Conservation (phyloP, 768 basidiomycete species). For the Xerocomellus chrysenteron region DNA sequence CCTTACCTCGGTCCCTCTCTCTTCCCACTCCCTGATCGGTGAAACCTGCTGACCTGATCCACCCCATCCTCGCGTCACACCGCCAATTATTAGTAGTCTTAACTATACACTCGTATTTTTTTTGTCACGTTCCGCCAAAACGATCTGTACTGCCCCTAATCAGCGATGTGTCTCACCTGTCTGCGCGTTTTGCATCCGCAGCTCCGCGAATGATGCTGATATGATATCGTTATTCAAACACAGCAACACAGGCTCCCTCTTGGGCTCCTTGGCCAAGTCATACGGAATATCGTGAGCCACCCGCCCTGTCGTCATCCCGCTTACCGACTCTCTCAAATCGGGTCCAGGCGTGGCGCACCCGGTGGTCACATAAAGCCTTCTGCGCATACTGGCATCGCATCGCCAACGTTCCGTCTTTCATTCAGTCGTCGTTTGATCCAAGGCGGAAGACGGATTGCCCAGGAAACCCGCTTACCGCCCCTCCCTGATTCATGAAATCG, state of each 20-base stretch:
- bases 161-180: background rate
- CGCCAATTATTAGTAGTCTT: background rate
- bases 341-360: background rate
- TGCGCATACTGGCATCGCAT: background rate
- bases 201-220: no score
- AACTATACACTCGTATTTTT: background rate
- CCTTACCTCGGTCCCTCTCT: background rate
- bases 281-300: no score
- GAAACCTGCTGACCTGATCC: background rate
- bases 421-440: background rate
- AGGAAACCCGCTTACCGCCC: conserved; percentile 1
- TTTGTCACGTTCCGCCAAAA: background rate
- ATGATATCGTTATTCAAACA: no score
- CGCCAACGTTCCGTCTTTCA: background rate
- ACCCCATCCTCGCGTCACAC: background rate
- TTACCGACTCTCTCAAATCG: background rate
- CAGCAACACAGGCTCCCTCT: no score
- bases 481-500: conserved; percentile 6
- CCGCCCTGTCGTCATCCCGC: no score
- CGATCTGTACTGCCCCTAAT: no score
- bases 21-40: conserved; percentile 7
- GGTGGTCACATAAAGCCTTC: background rate
- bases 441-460: background rate
- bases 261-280: no score
- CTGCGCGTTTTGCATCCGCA: no score